A percentile compares a stretch with the other conserved stretches of the same genome.
Evolutionary conservation across 345 rosid genomes (phyloP).

Genomic region (Reutealis trisperma): DNA sequence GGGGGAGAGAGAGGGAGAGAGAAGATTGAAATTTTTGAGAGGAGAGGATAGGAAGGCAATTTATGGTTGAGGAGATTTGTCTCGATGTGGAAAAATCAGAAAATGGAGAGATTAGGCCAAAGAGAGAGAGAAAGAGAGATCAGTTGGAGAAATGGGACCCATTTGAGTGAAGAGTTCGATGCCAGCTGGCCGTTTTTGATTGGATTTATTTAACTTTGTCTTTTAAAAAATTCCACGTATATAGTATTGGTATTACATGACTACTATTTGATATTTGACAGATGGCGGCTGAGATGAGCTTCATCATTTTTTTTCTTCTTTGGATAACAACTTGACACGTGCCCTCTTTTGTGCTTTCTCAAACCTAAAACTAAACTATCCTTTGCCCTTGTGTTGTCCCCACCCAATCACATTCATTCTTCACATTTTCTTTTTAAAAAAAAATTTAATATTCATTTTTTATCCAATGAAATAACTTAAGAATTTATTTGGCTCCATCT

Average conservation of each 20-base stretch:
- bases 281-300: constrained; percentile 53
- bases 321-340: constrained; percentile 39
- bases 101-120: constrained; percentile 37
- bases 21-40: constrained; percentile 70
- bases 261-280: background rate
- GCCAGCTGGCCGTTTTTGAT: constrained; percentile 35
- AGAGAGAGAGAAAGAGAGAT: constrained; percentile 24
- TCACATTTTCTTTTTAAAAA: no score
- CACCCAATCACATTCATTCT: constrained; percentile 10
- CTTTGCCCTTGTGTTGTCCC: background rate
- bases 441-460: no score
- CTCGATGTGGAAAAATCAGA: constrained; percentile 31
- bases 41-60: constrained; percentile 45
- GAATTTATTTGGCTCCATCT: no score
- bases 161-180: background rate
- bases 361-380: background rate
- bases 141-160: constrained; percentile 23
- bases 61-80: constrained; percentile 72
- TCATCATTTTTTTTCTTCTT: constrained; percentile 23
- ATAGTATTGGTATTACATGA: no score
- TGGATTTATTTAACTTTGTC: constrained; percentile 10
- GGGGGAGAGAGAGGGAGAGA: constrained; percentile 8
- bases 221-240: constrained; percentile 8
- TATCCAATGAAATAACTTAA: no score
- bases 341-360: background rate